Evolutionary conservation across 1,284 basidiomycete genomes (phyloP), one percentile per base, ranked within the genome.

Genomic region (Termitomyces sp.): DNA sequence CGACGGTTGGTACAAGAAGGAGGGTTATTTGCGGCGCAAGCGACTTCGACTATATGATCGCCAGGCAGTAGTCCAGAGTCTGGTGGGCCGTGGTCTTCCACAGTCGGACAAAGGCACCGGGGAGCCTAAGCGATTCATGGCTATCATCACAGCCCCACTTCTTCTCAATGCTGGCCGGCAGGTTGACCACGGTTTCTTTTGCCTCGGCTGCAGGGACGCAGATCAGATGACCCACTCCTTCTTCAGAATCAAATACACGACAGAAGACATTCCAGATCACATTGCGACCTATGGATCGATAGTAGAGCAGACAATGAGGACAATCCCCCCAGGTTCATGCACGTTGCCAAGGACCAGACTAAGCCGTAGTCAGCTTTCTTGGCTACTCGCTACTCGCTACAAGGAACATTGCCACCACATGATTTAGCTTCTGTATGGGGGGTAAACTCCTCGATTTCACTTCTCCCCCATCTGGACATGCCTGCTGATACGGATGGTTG

Each of bases 231-330:
- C 21, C 7, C 40, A 41, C 40, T n/a, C n/a, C n/a, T n/a, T n/a
- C n/a, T 41, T 41, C 26, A 41, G 24, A 41, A 41, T 41, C 40
- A 41, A 41, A 41, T 41, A 41, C 40, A 41, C 24, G 40, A 41
- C 26, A 41, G 13, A 41, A 26, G 40, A 28, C 11, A n/a, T 41
- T 9, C 1, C 40, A 24, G 24, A n/a, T 21, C 40, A 41, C 13
- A 41, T 41, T 26, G 40, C 40, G 13, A 41, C 13, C 21, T 41
- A 41, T 37, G 35, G 35, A 37, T 13, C 14, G n/a, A 18, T 37
- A 37, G 35, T 41, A 41, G 40, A 18, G 37, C 16, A 38, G 37
- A 9, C 10, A 10, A 16, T 8, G 37, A 38, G 0, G 16, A 30
- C 28, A 10, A 2, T 0, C 37, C 37, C 37, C 5, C 19, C 38